These are phyloP conservation scores for Solanum aculeatissimum DNA, from an alignment of 305 asterid species.

Conservation along the genomic window DNA sequence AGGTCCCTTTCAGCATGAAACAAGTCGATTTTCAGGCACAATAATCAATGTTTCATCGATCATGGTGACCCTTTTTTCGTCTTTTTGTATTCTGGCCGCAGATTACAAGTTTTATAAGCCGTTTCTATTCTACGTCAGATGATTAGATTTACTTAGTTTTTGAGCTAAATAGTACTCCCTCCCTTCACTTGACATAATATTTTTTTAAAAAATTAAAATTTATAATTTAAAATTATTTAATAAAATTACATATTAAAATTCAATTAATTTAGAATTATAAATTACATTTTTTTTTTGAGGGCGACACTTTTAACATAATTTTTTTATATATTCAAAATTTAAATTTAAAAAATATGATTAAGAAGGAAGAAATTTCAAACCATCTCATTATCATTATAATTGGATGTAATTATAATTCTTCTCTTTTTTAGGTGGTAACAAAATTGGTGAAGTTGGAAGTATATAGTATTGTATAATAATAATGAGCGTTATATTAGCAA, in stretches of 20 bases:
- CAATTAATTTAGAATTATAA: too few relatives aligned
- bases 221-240: too few relatives aligned
- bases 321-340: too few relatives aligned
- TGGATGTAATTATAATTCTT: neutral
- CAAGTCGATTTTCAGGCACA: constrained; percentile 22
- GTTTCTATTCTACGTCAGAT: neutral
- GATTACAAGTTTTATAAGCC: neutral
- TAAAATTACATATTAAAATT: too few relatives aligned
- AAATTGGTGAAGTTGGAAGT: too few relatives aligned
- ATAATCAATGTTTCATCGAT: constrained; percentile 13
- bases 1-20: neutral
- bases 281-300: too few relatives aligned
- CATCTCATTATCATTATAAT: too few relatives aligned
- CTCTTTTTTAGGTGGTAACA: neutral
- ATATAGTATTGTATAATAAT: neutral
- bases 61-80: neutral
- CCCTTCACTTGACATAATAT: too few relatives aligned
- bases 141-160: neutral
- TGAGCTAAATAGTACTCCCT: neutral
- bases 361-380: neutral
- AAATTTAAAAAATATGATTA: neutral
- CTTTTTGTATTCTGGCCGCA: neutral
- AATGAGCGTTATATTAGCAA: neutral
- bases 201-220: too few relatives aligned
- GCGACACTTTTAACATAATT: too few relatives aligned